A percentile compares a stretch with the other conserved stretches of the same genome.
Evolutionary conservation across 2,329 filamentous ascomycete genomes (phyloP).

Genomic region (Tothia fuscella): DNA sequence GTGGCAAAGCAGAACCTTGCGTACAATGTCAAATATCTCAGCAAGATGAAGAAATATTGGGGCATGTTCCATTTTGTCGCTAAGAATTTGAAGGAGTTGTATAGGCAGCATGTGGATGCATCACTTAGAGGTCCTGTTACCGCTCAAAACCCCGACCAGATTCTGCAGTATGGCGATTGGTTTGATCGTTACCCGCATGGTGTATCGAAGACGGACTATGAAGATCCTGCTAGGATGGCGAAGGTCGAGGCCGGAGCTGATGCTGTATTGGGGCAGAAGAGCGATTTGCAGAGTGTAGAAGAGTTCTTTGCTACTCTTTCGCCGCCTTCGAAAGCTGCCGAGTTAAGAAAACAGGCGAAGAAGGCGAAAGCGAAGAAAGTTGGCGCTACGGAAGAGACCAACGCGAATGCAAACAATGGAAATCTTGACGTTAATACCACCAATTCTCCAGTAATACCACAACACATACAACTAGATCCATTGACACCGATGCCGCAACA

Average conservation of each 20-base stretch:
- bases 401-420: not conserved
- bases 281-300: slow-evolving; percentile 84
- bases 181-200: slow-evolving; percentile 91
- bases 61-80: slow-evolving; percentile 97
- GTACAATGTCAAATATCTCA: slow-evolving; percentile 79
- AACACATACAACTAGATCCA: not conserved
- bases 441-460: too few species aligned
- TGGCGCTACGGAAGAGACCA: not conserved
- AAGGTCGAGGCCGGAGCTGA: slow-evolving; percentile 70
- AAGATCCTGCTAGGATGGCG: slow-evolving; percentile 66
- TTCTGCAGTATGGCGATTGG: slow-evolving; percentile 97
- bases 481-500: not conserved
- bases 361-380: slow-evolving; percentile 22
- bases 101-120: slow-evolving; percentile 74
- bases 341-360: slow-evolving; percentile 40
- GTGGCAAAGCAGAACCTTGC: slow-evolving; percentile 74
- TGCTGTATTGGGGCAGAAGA: slow-evolving; percentile 76
- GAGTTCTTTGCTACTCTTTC: slow-evolving; percentile 82
- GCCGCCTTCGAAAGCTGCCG: slow-evolving; percentile 39
- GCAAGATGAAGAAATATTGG: slow-evolving; percentile 96
- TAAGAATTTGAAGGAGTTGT: slow-evolving; percentile 82
- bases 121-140: slow-evolving; percentile 51
- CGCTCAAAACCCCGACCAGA: slow-evolving; percentile 27
- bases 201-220: slow-evolving; percentile 71
- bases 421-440: not conserved